Conservation (phyloP, 495 filamentous ascomycete species). For the Penicillium odoratum region DNA sequence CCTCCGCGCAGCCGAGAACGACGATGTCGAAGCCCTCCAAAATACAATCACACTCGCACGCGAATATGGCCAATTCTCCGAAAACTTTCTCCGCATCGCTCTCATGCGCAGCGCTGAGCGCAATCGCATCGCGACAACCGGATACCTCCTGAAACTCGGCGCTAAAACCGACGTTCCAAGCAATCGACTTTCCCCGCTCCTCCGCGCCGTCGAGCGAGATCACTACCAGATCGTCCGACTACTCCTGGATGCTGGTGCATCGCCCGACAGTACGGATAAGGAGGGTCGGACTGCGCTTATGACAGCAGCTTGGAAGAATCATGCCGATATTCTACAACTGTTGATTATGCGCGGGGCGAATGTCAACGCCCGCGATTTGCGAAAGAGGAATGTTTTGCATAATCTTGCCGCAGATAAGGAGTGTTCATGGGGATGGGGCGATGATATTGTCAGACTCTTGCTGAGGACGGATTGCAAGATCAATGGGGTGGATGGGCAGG, state of each 20-base stretch:
- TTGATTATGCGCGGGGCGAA: conserved; percentile 51
- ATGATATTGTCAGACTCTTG: conserved; percentile 48
- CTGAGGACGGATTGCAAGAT: conserved; percentile 43
- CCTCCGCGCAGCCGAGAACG: conserved; percentile 50
- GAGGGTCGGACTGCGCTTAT: conserved; percentile 57
- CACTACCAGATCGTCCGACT: conserved; percentile 46
- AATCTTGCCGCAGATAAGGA: conserved; percentile 58
- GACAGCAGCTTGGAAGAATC: conserved; percentile 58
- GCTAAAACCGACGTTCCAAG: conserved; percentile 44
- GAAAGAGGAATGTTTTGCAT: conserved; percentile 48
- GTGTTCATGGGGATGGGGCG: conserved; percentile 47
- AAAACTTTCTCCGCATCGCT: conserved; percentile 52
- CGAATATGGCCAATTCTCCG: conserved; percentile 44
- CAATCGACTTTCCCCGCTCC: conserved; percentile 45
- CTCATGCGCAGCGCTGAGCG: conserved; percentile 53
- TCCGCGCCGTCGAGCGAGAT: conserved; percentile 53
- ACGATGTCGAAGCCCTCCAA: conserved; percentile 37
- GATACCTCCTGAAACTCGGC: conserved; percentile 47
- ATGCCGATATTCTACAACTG: conserved; percentile 50
- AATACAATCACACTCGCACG: conserved; percentile 41
- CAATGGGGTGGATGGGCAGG: conserved; percentile 47
- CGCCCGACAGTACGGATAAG: conserved; percentile 43
- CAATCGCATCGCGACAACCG: conserved; percentile 40
- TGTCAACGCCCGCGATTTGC: conserved; percentile 44
- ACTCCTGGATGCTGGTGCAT: conserved; percentile 45